phyloP scores from a whole-genome alignment of 441 rosid genomes.

The Adansonia madagascariensis region DNA sequence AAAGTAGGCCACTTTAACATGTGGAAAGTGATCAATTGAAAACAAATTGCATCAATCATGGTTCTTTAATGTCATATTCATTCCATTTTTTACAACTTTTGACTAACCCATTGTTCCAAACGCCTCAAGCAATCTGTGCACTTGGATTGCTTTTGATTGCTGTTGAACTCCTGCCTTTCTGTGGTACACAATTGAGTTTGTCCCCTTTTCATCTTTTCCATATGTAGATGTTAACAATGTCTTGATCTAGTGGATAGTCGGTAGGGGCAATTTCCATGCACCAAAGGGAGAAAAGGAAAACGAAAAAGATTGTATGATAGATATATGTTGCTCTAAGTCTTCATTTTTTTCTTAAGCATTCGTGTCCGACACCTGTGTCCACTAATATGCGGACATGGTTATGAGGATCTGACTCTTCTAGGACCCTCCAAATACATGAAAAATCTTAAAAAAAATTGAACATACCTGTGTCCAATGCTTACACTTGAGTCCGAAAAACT shows the following conservation, averaged over 20 bases:
- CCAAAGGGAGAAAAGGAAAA: constrained; percentile 7
- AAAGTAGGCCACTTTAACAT: constrained; percentile 18
- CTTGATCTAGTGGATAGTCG: constrained; percentile 17
- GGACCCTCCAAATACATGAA: too few relatives aligned
- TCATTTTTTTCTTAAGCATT: too few relatives aligned
- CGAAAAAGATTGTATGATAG: neutral
- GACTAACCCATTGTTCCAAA: constrained; percentile 40
- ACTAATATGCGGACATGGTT: too few relatives aligned
- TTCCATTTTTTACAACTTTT: constrained; percentile 35
- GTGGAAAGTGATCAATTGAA: constrained; percentile 19
- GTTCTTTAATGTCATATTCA: constrained; percentile 24
- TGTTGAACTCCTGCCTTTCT: constrained; percentile 16
- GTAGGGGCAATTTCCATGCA: constrained; percentile 3
- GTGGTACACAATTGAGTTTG: constrained; percentile 15
- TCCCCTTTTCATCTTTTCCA: constrained; percentile 15
- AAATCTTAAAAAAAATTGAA: too few relatives aligned
- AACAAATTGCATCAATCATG: neutral
- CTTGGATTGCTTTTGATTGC: constrained; percentile 16
- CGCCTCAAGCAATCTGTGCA: constrained; percentile 1
- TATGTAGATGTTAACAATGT: neutral
- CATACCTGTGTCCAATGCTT: too few relatives aligned
- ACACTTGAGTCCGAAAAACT: too few relatives aligned
- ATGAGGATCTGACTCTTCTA: too few relatives aligned
- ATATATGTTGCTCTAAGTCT: too few relatives aligned
- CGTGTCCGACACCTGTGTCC: too few relatives aligned